Base-by-base conservation (phyloP, 2,329 filamentous ascomycete genomes). In the Plenodomus tracheiphilus region DNA sequence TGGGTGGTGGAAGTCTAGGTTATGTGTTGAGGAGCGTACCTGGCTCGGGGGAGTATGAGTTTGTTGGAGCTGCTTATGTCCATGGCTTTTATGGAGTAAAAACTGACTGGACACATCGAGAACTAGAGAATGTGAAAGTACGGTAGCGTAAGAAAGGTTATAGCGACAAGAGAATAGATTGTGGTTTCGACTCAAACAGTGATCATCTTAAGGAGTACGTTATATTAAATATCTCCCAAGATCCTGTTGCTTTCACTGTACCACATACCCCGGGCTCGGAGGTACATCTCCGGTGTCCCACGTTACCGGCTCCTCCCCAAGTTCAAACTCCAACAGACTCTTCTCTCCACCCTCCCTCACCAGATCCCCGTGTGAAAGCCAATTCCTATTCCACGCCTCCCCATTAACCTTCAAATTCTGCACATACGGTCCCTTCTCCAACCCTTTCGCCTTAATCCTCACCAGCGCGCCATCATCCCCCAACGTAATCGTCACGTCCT, bases 361-460 rank as follows among this genome's bases (percentile, higher is more conserved):
- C 71, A 89, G 69, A 59, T 87, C 84, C n/a, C 80, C 71, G 81
- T 84, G 88, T 30, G 75, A 77, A 11, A 89, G 66, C 86, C 86
- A 89, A 40, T 78, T 77, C 74, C 81, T 81, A 39, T 77, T 72
- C 85, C 86, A 89, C 2, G 50, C 19, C 64, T 77, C 48, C 0
- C 85, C 85, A 61, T 89, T 89, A 37, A 89, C 78, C 56, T 74
- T 79, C 50, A 89, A 74, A 11, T 79, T 79, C 73, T 89, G 86
- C 5, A 89, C 86, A 34, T 47, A 61, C 54, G 85, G 77, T 43
- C 68, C 78, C 79, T 3, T 74, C 71, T 15, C 77, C 73, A 34
- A 77, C 2, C 81, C 81, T 0, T 70, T 76, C 0, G 79, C 74
- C 0, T 77, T 84, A 42, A 88, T 79, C 1, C 72, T 65, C 17